A percentile compares a stretch with the other conserved stretches of the same genome.
Conservation (phyloP, 441 rosid genomes). For the Croton laevigatus region DNA sequence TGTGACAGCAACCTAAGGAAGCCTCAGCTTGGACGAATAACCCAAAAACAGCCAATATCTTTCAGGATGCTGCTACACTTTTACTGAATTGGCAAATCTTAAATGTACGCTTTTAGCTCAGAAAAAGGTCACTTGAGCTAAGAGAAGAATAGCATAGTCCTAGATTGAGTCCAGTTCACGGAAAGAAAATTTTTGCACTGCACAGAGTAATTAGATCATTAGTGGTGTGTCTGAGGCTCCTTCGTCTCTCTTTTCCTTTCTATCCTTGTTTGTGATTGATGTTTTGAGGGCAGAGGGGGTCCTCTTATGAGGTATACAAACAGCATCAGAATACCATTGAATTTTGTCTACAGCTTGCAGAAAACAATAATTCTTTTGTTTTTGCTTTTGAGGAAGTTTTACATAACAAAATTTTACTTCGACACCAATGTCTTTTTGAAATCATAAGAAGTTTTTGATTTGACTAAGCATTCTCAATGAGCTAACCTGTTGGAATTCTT, state of each 20-base stretch:
- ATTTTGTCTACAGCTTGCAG: not conserved
- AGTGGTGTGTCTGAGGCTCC: no score
- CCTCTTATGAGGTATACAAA: not conserved
- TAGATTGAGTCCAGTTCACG: not conserved
- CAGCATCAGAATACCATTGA: not conserved
- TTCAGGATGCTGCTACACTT: not conserved
- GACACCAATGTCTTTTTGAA: not conserved
- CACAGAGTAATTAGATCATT: not conserved
- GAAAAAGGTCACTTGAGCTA: not conserved
- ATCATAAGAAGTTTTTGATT: not conserved
- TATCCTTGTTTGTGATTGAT: no score
- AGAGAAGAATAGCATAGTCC: no score
- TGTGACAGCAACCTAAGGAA: no score
- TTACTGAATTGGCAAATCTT: not conserved
- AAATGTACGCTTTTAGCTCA: not conserved
- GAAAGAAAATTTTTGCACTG: not conserved
- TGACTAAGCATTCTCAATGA: not conserved
- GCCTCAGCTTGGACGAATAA: no score
- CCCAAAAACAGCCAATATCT: no score
- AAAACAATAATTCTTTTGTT: not conserved
- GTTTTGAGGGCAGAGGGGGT: not conserved
- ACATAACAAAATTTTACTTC: not conserved
- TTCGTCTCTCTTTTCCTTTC: not conserved
- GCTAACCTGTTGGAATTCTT: not conserved
- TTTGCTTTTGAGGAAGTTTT: not conserved